Evolutionary conservation across 1,284 basidiomycete species (phyloP).

Genomic region (Ceratobasidium sp.): DNA sequence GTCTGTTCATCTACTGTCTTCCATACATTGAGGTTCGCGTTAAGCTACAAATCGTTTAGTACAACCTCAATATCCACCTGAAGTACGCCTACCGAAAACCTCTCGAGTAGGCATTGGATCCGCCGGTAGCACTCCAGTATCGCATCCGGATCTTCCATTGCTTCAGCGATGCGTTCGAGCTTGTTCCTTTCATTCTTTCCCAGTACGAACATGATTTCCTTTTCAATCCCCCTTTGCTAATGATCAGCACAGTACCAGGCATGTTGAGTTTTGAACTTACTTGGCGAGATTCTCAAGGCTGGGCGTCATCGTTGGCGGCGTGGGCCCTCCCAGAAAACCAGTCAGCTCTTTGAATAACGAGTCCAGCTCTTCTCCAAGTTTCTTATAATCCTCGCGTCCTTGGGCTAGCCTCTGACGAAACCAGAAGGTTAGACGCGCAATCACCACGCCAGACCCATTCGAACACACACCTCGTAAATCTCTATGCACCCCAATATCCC

Average conservation of each 20-base stretch:
- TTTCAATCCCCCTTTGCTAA: background rate
- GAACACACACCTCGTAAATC: background rate
- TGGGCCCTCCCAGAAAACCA: too few species aligned
- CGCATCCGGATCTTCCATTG: background rate
- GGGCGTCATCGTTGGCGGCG: background rate
- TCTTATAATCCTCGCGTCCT: background rate
- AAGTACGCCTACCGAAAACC: background rate
- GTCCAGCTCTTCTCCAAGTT: background rate
- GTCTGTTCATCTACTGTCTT: too few species aligned
- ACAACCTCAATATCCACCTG: too few species aligned
- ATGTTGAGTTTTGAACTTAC: background rate
- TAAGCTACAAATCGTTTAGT: too few species aligned
- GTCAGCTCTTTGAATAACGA: background rate
- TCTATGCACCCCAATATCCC: background rate
- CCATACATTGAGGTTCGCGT: too few species aligned
- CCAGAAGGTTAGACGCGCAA: background rate
- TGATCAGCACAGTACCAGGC: background rate
- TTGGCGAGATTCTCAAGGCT: background rate
- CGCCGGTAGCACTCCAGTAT: conserved; percentile 1
- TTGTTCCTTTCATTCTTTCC: background rate
- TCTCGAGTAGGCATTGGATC: background rate
- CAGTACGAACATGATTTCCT: background rate
- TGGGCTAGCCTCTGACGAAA: background rate
- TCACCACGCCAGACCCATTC: background rate
- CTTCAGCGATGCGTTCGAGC: background rate